Evolutionary conservation across 1,284 basidiomycete genomes (phyloP), one percentile per base, ranked within the genome.

Genomic region (Melampsora medusae): DNA sequence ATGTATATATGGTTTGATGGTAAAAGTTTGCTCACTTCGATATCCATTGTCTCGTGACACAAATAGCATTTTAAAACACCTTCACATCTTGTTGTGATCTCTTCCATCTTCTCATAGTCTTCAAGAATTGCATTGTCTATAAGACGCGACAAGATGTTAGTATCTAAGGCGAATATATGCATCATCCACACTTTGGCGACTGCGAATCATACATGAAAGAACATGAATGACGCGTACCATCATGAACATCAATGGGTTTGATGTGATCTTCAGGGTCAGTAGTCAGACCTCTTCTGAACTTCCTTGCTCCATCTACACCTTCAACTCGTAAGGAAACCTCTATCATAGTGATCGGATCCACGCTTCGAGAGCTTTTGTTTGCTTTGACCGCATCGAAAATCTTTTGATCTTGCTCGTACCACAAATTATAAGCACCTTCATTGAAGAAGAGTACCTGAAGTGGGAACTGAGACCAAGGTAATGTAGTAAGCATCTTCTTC

Each of bases 391-490:
- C 28, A 14, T 66, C 25, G 22, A 67, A 50, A 9, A 56, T n/a
- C n/a, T 56, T 22, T 14, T 56, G 17, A 28, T 56, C 53, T 16
- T 56, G 53, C 53, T 56, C 53, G 28, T 22, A 56, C 71, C 71
- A 74, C 16, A 67, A 38, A 9, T 59, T 10, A 49, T 74, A 74
- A 33, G 71, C 71, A 38, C 48, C 38, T 59, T 66, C 71, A 12
- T 74, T 50, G 35, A 66, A 74, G 48, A 74, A 74, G 7, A 74
- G 35, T 1, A 74, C 33, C 38, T 67, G 65, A 25, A 74, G 71
- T n/a, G 71, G 71, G 48, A 66, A 74, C 46, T 67, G 71, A 31
- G 71, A 74, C 71, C 71, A 74, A 38, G 71, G 71, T 35, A 74
- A 59, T 4, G 71, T 56, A 14, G 62, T 74, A n/a, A 74, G 50